A percentile compares a stretch with the other conserved stretches of the same genome.
These are phyloP conservation scores for Kurtzmaniella fragi DNA, from an alignment of 805 yeast genomes.

Conservation along the genomic window DNA sequence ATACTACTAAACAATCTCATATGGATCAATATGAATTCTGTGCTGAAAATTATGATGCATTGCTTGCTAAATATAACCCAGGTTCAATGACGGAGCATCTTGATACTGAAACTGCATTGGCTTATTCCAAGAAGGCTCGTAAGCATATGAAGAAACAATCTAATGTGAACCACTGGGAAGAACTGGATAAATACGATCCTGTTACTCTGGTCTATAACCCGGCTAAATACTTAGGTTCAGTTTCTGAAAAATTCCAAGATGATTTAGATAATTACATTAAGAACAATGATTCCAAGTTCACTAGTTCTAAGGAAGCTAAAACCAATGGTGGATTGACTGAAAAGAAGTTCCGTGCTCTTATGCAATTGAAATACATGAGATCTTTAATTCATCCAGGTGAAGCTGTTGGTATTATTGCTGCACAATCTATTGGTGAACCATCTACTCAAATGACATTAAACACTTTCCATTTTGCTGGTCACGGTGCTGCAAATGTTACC, in stretches of 20 bases:
- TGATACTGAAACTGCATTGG: slow-evolving; percentile 78
- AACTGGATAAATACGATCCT: slow-evolving; percentile 74
- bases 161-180: slow-evolving; percentile 58
- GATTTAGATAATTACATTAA: slow-evolving; percentile 69
- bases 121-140: slow-evolving; percentile 75
- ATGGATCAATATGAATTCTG: slow-evolving; percentile 93
- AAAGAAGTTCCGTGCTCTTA: slow-evolving; percentile 88
- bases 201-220: slow-evolving; percentile 83
- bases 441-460: slow-evolving; percentile 98
- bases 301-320: slow-evolving; percentile 45
- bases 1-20: slow-evolving; percentile 91
- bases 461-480: slow-evolving; percentile 98
- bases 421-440: slow-evolving; percentile 98
- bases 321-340: slow-evolving; percentile 49
- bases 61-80: slow-evolving; percentile 83
- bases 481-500: slow-evolving; percentile 99
- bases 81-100: slow-evolving; percentile 63
- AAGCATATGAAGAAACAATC: slow-evolving; percentile 66
- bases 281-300: slow-evolving; percentile 50
- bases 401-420: slow-evolving; percentile 96
- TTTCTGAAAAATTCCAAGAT: slow-evolving; percentile 82
- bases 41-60: slow-evolving; percentile 81
- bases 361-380: slow-evolving; percentile 98
- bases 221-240: slow-evolving; percentile 85
- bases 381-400: slow-evolving; percentile 95